phyloP scores from a whole-genome alignment of 2,329 filamentous ascomycete species.

The Cladophialophora chaetospira region DNA sequence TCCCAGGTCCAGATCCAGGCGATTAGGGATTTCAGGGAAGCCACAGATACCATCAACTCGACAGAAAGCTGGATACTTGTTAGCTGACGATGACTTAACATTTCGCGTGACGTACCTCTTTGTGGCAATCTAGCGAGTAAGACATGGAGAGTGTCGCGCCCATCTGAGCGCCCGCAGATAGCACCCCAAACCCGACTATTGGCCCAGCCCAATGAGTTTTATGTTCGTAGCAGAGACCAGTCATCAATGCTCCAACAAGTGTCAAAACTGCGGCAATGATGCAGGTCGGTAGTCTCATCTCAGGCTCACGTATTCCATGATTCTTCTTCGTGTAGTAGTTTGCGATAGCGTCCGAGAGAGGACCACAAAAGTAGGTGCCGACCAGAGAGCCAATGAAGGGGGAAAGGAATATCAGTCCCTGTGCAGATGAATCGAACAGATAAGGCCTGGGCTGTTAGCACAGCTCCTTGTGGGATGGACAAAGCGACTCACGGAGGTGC shows the following conservation, averaged over 20 bases:
- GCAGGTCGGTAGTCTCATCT: constrained; percentile 57
- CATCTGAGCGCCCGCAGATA: constrained; percentile 8
- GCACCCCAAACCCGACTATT: not conserved
- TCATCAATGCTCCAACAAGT: constrained; percentile 38
- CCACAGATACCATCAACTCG: constrained; percentile 9
- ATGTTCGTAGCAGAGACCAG: not conserved
- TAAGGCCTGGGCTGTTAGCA: constrained; percentile 27
- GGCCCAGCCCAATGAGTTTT: constrained; percentile 9
- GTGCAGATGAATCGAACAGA: constrained; percentile 38
- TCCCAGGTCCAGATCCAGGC: constrained; percentile 17
- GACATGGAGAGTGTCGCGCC: constrained; percentile 8
- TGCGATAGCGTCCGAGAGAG: constrained; percentile 38
- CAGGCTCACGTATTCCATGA: constrained; percentile 57
- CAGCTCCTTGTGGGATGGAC: too few species aligned
- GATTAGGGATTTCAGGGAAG: not conserved
- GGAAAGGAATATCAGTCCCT: constrained; percentile 55
- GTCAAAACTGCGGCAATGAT: constrained; percentile 57
- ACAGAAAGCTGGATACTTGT: too few species aligned
- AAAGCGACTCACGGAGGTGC: constrained; percentile 8
- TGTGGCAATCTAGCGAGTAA: constrained; percentile 12
- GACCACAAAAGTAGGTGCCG: constrained; percentile 45
- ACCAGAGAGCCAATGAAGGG: constrained; percentile 47
- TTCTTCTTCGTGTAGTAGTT: constrained; percentile 52
- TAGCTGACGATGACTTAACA: too few species aligned
- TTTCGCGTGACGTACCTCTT: too few species aligned